A percentile compares a stretch with the other conserved stretches of the same genome.
phyloP scores from a whole-genome alignment of 768 basidiomycete genomes.

The Serendipita indica region DNA sequence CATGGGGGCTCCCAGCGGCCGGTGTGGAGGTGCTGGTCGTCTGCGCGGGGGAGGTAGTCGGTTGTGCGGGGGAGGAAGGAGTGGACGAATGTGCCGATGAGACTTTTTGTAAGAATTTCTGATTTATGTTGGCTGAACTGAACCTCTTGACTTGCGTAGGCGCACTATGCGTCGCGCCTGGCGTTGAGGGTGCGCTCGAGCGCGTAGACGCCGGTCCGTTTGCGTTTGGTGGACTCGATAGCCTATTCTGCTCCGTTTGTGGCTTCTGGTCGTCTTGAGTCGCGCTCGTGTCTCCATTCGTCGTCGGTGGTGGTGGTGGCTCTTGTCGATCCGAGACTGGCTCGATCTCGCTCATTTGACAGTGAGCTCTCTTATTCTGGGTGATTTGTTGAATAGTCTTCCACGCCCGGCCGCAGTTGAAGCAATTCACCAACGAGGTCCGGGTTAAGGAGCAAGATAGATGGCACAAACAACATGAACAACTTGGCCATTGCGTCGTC shows the following conservation, averaged over 20 bases:
- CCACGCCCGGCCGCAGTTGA: too few species aligned
- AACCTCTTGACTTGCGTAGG: slow-evolving; percentile 53
- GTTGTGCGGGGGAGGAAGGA: slow-evolving; percentile 25
- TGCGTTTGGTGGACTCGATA: neutral
- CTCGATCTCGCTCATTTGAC: slow-evolving; percentile 9
- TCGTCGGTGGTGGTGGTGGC: neutral
- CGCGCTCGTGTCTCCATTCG: neutral
- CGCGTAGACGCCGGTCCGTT: slow-evolving; percentile 1
- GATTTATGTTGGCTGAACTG: slow-evolving; percentile 83
- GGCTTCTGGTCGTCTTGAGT: neutral
- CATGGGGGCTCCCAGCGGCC: too few species aligned
- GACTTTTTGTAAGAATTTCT: slow-evolving; percentile 90
- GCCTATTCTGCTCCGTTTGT: neutral
- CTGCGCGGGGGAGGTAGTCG: slow-evolving; percentile 31
- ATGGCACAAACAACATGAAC: too few species aligned
- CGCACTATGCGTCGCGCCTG: slow-evolving; percentile 19
- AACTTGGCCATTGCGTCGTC: too few species aligned
- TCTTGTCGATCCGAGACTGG: neutral
- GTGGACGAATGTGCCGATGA: slow-evolving; percentile 27
- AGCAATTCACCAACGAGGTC: too few species aligned
- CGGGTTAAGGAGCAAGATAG: too few species aligned
- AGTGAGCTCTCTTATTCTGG: neutral
- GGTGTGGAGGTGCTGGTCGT: neutral
- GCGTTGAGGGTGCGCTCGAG: slow-evolving; percentile 14
- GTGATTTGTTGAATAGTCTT: neutral